Percentiles rank a stretch among this genome's conserved stretches.
Evolutionary conservation across 306 rosid genomes (phyloP).

Genomic region (Quercus gilva): DNA sequence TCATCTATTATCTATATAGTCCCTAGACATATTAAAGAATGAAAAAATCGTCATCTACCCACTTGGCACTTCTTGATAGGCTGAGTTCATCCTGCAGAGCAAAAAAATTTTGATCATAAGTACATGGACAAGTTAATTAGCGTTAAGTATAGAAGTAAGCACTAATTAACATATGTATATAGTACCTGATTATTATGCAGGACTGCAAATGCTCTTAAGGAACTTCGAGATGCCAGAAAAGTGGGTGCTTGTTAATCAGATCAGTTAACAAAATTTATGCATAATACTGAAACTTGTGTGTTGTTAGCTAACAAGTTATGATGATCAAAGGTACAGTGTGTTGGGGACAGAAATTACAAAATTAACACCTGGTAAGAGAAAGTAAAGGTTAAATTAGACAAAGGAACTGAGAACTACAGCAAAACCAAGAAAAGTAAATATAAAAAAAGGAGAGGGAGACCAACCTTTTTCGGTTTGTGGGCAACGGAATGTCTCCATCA

Average conservation of each 20-base stretch:
- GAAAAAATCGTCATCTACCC: constrained; percentile 44
- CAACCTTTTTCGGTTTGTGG: constrained; percentile 88
- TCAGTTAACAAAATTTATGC: constrained; percentile 45
- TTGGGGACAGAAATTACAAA: constrained; percentile 46
- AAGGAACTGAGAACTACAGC: constrained; percentile 52
- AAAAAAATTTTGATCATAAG: constrained; percentile 36
- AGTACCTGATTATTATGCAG: constrained; percentile 39
- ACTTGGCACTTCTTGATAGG: constrained; percentile 30
- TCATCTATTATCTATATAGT: constrained; percentile 47
- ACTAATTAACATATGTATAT: background rate
- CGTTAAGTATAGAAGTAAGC: constrained; percentile 19
- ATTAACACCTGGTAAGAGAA: constrained; percentile 56
- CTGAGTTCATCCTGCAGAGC: constrained; percentile 49
- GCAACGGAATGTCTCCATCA: constrained; percentile 82
- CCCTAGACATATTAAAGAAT: constrained; percentile 62
- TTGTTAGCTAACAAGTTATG: constrained; percentile 47
- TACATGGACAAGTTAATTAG: constrained; percentile 29
- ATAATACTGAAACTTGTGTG: constrained; percentile 36
- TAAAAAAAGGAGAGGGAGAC: constrained; percentile 42
- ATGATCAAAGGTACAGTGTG: constrained; percentile 44
- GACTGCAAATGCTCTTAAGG: constrained; percentile 15
- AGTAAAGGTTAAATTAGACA: constrained; percentile 54
- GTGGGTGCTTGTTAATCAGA: constrained; percentile 44
- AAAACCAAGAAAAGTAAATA: constrained; percentile 45
- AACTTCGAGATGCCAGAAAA: constrained; percentile 44